Evolutionary conservation across 163 green algal genomes (phyloP), one percentile per base, ranked within the genome.

Genomic region (Coccomyxa subellipsoidea): DNA sequence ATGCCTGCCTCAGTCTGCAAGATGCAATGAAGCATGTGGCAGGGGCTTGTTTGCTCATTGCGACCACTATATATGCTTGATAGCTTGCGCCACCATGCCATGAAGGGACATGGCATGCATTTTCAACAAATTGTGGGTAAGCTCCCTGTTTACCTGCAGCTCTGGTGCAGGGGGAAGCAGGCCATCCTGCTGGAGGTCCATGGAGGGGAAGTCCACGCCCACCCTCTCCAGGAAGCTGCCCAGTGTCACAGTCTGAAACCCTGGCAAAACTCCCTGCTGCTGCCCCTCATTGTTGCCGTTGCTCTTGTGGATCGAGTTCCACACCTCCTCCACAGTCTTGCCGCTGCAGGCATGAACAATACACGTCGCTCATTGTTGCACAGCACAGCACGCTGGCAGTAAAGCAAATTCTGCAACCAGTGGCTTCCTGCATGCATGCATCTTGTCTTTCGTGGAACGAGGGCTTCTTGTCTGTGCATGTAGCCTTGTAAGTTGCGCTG

Each of bases 241-340:
- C 27, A 84, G 70, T 32, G 81, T 84, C 25, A 84, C 72, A n/a
- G 79, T 40, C 32, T 69, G 75, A 27, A 59, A 59, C 23, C 15
- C 23, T 59, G 47, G 47, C 47, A 59, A 18, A 2, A 12, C 81
- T 88, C 79, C 34, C 66, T 73, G 66, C 66, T 73, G 66, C 27
- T 73, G 21, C 66, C 66, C 66, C 10, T 73, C 32, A 12, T 23
- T 32, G 10, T 36, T 34, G 2, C 29, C 66, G 27, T 73, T 73
- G 72, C 83, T 96, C 85, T 97, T 97, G 81, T 85, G 79, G 36
- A 85, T 85, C 27, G 81, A 76, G 29, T 59, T 69, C 81, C 81
- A 85, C 23, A 85, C 81, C 81, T 85, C 81, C 8, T 85, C 81
- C 38, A 81, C 76, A 73, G 81, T 85, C 75, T 85, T 85, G 54